Evolutionary conservation across 352 stramenopile species (phyloP).

Genomic region (Globisporangium radiosum): DNA sequence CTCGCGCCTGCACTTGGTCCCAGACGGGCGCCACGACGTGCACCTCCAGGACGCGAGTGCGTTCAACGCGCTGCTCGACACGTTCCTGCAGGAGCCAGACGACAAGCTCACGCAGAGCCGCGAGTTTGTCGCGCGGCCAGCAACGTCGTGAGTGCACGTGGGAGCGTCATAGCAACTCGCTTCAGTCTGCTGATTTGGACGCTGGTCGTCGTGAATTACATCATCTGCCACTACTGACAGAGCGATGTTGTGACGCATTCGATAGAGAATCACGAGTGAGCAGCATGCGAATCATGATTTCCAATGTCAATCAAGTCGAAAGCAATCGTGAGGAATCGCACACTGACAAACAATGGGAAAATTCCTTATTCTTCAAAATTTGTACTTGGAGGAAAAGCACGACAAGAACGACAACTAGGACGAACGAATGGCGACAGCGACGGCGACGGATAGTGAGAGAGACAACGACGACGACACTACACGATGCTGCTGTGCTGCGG

Average conservation of each 20-base stretch:
- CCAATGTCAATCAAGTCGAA: neutral
- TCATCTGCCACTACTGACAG: too few relatives aligned
- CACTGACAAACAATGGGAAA: too few relatives aligned
- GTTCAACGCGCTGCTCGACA: conserved; percentile 59
- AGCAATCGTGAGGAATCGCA: too few relatives aligned
- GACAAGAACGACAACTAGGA: too few relatives aligned
- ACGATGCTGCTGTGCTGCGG: conserved; percentile 10
- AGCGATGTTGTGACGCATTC: too few relatives aligned
- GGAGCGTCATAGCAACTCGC: neutral
- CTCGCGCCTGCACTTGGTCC: conserved; percentile 54
- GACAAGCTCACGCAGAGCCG: conserved; percentile 81
- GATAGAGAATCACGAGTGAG: too few relatives aligned
- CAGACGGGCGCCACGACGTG: conserved; percentile 50
- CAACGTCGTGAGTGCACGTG: neutral
- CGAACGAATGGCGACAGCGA: too few relatives aligned
- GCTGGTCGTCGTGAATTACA: too few relatives aligned
- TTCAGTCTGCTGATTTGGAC: too few relatives aligned
- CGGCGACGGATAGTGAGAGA: conserved; percentile 3
- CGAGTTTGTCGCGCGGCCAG: conserved; percentile 59
- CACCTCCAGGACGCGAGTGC: conserved; percentile 33
- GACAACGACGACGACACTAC: conserved; percentile 5
- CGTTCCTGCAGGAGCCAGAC: conserved; percentile 64
- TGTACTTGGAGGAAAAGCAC: too few relatives aligned
- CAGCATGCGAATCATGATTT: too few relatives aligned
- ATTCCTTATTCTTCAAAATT: too few relatives aligned